Evolutionary conservation across 805 yeast species (phyloP), one percentile per base, ranked within the genome.

Genomic region (Yamadazyma sp.): DNA sequence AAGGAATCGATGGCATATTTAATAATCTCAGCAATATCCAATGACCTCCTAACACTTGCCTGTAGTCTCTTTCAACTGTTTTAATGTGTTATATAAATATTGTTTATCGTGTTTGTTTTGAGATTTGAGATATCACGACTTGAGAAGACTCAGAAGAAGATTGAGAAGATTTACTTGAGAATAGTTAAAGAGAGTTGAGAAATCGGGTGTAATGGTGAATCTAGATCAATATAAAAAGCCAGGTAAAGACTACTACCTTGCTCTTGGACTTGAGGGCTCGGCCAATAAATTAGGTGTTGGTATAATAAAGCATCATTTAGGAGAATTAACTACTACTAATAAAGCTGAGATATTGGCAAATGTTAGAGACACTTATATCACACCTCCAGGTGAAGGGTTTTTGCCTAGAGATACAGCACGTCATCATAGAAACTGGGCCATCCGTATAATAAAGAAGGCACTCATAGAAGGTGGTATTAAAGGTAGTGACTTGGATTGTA

Each of bases 371-470:
- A 93, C 99, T 0, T 93, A 91, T 54, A 70, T 85, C 21, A 83
- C 98, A 1, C 98, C 99, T 7, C 96, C 98, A 1, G 99, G 99
- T 2, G 97, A 93, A 61, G 99, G 98, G 1, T 93, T 93, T 50
- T 61, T 93, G 28, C 99, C 99, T 1, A 63, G 98, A 40, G 99
- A 93, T 53, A 88, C 97, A 0, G 98, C 98, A 4, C 71, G 96
- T 47, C 98, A 93, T 56, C 99, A 93, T 57, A 64, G 97, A 27
- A 86, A 87, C 59, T 91, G 96, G 96, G 94, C 82, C 15, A 89
- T 86, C 1, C 61, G 97, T 38, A 60, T 89, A 15, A 77, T 87
- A 24, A 78, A 78, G 48, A 51, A 52, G 20, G 83, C 98, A 0
- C 51, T 93, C 27, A 55, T 56, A 2, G 89, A 81, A 27, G 82